phyloP scores from a whole-genome alignment of 192 early-diverging fungal species.

The Coemansia sp. region DNA sequence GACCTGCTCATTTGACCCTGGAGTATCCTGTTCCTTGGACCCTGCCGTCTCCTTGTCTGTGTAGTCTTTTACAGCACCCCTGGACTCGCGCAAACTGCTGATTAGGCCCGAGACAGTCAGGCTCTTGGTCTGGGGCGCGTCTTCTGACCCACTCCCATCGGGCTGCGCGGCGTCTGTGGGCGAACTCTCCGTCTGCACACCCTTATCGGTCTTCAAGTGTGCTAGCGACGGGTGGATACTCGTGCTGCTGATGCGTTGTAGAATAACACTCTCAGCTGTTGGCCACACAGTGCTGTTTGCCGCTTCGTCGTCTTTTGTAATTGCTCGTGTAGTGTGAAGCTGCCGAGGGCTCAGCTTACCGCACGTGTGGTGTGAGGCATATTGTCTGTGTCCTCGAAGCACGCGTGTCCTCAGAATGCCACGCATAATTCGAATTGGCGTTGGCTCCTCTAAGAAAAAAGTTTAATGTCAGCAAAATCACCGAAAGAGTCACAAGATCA shows the following conservation, averaged over 20 bases:
- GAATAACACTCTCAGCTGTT: conserved; percentile 51
- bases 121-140: background rate
- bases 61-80: conserved; percentile 19
- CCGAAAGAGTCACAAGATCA: background rate
- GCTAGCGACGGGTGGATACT: conserved; percentile 11
- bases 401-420: background rate
- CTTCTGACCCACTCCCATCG: background rate
- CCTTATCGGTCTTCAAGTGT: conserved; percentile 7
- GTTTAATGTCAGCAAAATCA: background rate
- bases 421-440: background rate
- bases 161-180: background rate
- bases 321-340: background rate
- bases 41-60: background rate
- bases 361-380: background rate
- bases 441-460: background rate
- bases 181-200: background rate
- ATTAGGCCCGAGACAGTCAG: conserved; percentile 40
- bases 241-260: conserved; percentile 47
- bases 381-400: background rate
- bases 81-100: conserved; percentile 29
- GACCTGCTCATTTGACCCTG: background rate
- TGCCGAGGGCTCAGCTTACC: background rate
- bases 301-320: background rate
- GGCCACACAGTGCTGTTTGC: conserved; percentile 20
- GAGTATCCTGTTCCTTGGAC: background rate